Evolutionary conservation across 768 basidiomycete genomes (phyloP), one percentile per base, ranked within the genome.

Genomic region (Butyriboletus loyo): DNA sequence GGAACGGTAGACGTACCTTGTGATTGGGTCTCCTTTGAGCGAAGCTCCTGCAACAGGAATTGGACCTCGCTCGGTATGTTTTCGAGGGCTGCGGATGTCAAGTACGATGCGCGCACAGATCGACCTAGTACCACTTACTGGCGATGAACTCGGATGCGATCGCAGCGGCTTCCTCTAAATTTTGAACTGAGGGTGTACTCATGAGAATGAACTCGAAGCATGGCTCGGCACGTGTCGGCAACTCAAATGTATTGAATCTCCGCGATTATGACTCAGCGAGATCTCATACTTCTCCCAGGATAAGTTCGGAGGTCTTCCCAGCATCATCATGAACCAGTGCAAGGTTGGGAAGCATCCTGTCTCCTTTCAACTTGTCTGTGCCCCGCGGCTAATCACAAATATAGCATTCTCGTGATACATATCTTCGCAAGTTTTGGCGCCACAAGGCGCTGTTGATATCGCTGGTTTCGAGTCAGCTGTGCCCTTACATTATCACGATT

Each of bases 51-150:
- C n/a, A 80, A 68, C 17, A 80, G 67, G 54, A 72, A 73, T 24
- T 76, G 74, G 9, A 80, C 69, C 61, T 80, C 78, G 30, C 70
- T 73, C 1, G 78, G 78, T 52, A 80, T 65, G 55, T 80, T 80
- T 51, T 80, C 78, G 19, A 80, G 71, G 46, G 76, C 78, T 80
- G 56, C 17, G 27, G 19, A 28, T 13, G 13, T 24, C 45, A 36
- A 37, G 17, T 22, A 27, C 10, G 30, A 35, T 28, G 17, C 2
- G n/a, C 10, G 40, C 25, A 34, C 6, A n/a, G 4, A 31, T 36
- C 3, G 10, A 32, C 2, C 7, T 6, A 15, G n/a, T 11, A 36
- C 3, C 4, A 64, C 79, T 63, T 40, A 79, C 78, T 78, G 9
- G 72, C 68, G 14, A 80, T 74, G 57, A 74, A 80, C 54, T 80